Base-by-base conservation (phyloP, 306 rosid genomes). In the Lotus japonicus region DNA sequence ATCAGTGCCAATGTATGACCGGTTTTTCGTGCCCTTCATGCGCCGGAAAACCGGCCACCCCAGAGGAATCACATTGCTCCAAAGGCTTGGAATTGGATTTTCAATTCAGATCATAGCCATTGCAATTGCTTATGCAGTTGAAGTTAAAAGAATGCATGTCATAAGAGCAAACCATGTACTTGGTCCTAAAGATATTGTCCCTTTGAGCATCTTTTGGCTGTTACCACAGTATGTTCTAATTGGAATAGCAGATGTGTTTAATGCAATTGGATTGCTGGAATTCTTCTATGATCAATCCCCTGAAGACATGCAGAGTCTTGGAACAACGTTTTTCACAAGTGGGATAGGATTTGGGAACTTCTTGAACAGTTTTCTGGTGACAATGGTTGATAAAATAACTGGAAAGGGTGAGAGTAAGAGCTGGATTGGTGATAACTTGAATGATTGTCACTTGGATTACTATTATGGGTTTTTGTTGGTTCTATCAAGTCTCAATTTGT, bases 241-340 rank as follows among this genome's bases (percentile, higher is more conserved):
- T 82, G 97, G 98, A 15, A 81, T 78, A 18, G 92, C 96, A 0
- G 96, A 90, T 76, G 90, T 95, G 5, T 94, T 90, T 64, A 44
- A 85, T 7, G 96, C 89, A 68, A 88, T 89, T 58, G 97, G 96
- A 5, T 88, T 84, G 75, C 60, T 94, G 9, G 98, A 94, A 44
- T 94, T 94, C 64, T 94, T 94, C 81, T 90, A 94, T 33, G 98
- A 94, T 36, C 98, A 94, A 56, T 92, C 96, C 19, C 98, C 97
- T 0, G 96, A 86, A 64, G 80, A 75, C n/a, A 90, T 90, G 96
- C 89, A 90, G 69, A 89, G 96, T 23, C 86, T 90, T 42, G 96
- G 98, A 46, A 90, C 95, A 49, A 89, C 97, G 0, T 90, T 80
- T 46, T 51, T 85, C 77, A 86, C 79, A 45, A 92, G 95, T 46